These are phyloP conservation scores for Pichia sp. DNA, from an alignment of 1,139 yeast species.

Conservation along the genomic window DNA sequence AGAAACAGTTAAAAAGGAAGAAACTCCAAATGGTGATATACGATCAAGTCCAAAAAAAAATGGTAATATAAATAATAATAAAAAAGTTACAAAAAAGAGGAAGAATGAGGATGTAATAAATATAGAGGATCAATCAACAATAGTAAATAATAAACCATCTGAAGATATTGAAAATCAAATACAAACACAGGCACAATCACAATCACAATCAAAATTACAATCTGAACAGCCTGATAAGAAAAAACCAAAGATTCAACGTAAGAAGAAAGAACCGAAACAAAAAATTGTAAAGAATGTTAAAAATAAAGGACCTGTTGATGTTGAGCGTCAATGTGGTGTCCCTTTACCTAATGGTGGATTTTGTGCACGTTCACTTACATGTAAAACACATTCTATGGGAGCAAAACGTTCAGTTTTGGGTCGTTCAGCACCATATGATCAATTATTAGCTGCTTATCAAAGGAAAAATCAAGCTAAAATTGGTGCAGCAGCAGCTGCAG, in stretches of 20 bases:
- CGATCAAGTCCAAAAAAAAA: conserved; percentile 14
- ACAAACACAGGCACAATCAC: too few relatives aligned
- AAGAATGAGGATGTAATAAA: conserved; percentile 1
- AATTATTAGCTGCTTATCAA: conserved; percentile 81
- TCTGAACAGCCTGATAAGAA: conserved; percentile 18
- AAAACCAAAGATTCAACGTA: conserved; percentile 32
- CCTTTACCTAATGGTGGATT: conserved; percentile 86
- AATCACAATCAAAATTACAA: too few relatives aligned
- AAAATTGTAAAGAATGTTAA: conserved; percentile 40
- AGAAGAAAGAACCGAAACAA: conserved; percentile 30
- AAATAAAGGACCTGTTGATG: conserved; percentile 80
- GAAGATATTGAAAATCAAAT: background rate
- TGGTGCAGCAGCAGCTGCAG: conserved; percentile 75
- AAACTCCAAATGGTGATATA: background rate
- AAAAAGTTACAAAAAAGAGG: conserved; percentile 15
- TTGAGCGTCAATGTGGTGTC: conserved; percentile 95
- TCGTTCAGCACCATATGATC: conserved; percentile 87
- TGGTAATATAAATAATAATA: conserved; percentile 15
- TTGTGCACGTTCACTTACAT: conserved; percentile 91
- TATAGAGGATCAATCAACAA: background rate
- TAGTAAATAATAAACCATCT: too few relatives aligned
- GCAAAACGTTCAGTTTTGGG: conserved; percentile 95
- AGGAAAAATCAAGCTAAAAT: conserved; percentile 86
- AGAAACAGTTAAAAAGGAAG: background rate
- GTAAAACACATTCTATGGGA: conserved; percentile 98